Percentiles rank a stretch among this genome's conserved stretches.
These are phyloP conservation scores for Mycosphaerella sp. DNA, from an alignment of 2,329 filamentous ascomycete species.

Conservation along the genomic window DNA sequence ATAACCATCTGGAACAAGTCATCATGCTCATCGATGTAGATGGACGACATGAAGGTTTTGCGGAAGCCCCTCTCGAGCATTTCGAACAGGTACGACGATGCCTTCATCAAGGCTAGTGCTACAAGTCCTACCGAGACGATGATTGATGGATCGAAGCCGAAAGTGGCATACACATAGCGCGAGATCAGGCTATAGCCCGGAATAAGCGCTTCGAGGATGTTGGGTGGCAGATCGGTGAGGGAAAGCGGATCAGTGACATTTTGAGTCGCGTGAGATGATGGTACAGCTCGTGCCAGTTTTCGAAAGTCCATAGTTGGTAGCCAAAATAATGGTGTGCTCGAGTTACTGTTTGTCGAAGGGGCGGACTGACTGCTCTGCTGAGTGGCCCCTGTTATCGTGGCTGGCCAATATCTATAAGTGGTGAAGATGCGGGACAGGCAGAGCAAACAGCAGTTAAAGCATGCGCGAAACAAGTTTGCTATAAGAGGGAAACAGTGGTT, in stretches of 20 bases:
- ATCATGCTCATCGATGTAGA: constrained; percentile 43
- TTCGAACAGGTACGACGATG: constrained; percentile 35
- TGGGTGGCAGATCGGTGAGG: constrained; percentile 39
- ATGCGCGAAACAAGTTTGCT: not conserved
- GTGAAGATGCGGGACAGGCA: not conserved
- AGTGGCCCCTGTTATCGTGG: not conserved
- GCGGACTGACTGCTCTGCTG: no score
- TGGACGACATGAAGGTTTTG: constrained; percentile 38
- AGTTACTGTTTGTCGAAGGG: not conserved
- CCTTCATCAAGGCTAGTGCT: constrained; percentile 38
- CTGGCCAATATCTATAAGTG: not conserved
- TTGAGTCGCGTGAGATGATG: not conserved
- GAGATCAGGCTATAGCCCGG: constrained; percentile 47
- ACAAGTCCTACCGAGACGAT: constrained; percentile 42
- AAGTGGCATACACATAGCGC: constrained; percentile 37
- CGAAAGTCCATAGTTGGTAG: constrained; percentile 28
- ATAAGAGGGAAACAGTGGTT: not conserved
- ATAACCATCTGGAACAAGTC: constrained; percentile 41
- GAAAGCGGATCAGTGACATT: constrained; percentile 18
- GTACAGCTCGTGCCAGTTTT: constrained; percentile 22
- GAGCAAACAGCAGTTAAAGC: not conserved
- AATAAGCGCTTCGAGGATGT: constrained; percentile 46
- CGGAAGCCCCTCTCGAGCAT: constrained; percentile 32
- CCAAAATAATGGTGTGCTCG: no score
- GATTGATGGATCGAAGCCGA: constrained; percentile 46